phyloP scores from a whole-genome alignment of 495 filamentous ascomycete genomes.

The Xylaria flabelliformis region DNA sequence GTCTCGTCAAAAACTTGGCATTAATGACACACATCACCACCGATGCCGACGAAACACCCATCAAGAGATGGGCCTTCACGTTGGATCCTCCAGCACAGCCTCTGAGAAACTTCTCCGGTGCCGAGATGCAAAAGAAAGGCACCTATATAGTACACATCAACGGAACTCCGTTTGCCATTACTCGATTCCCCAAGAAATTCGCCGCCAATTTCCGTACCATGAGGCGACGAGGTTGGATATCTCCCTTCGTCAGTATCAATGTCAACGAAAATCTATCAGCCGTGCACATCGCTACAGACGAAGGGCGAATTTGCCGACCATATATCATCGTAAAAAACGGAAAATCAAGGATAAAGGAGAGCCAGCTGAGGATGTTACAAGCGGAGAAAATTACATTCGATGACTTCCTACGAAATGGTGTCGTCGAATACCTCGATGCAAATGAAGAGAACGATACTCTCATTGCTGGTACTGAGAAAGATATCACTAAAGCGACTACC shows the following conservation, averaged over 20 bases:
- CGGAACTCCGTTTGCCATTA: constrained; percentile 87
- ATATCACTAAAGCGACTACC: constrained; percentile 80
- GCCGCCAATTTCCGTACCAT: constrained; percentile 80
- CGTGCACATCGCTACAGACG: constrained; percentile 95
- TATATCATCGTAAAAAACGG: constrained; percentile 92
- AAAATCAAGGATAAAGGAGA: constrained; percentile 75
- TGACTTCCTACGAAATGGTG: constrained; percentile 84
- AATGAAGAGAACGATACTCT: constrained; percentile 98
- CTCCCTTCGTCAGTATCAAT: constrained; percentile 92
- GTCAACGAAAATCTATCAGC: constrained; percentile 91
- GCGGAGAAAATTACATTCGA: constrained; percentile 86
- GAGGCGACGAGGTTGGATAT: constrained; percentile 85
- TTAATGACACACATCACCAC: constrained; percentile 99
- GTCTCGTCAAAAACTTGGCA: constrained; percentile 96
- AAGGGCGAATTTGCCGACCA: constrained; percentile 93
- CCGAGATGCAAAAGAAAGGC: constrained; percentile 82
- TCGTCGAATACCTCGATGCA: constrained; percentile 96
- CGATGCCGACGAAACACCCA: constrained; percentile 87
- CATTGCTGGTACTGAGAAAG: constrained; percentile 85
- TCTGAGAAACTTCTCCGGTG: constrained; percentile 73
- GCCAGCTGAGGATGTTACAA: constrained; percentile 78
- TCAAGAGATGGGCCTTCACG: constrained; percentile 80
- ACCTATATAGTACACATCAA: constrained; percentile 93
- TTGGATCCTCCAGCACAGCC: constrained; percentile 63
- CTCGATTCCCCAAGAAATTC: constrained; percentile 81